Evolutionary conservation across 257 asterid species (phyloP).

Genomic region (Haberlea rhodopensis): DNA sequence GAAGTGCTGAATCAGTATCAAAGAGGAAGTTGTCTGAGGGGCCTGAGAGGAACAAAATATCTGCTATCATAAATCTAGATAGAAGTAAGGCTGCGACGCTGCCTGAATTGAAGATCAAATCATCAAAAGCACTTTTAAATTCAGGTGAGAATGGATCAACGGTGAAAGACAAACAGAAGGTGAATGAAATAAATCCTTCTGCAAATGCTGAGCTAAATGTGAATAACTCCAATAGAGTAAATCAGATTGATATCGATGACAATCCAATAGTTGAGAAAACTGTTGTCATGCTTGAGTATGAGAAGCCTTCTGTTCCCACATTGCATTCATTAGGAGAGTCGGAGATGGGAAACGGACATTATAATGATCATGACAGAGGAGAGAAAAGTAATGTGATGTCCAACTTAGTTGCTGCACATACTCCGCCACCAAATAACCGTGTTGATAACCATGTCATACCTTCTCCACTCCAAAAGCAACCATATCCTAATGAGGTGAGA

Average conservation of each 20-base stretch:
- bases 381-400: constrained; percentile 33
- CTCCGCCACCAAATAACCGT: constrained; percentile 41
- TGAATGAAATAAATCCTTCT: constrained; percentile 41
- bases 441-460: constrained; percentile 35
- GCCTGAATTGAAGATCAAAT: constrained; percentile 77
- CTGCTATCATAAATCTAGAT: constrained; percentile 77
- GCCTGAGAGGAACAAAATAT: constrained; percentile 68
- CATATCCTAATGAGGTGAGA: constrained; percentile 49
- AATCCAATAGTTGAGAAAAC: too few relatives aligned
- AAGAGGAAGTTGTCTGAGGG: constrained; percentile 50
- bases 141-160: constrained; percentile 31
- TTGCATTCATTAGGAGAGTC: constrained; percentile 35
- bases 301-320: too few relatives aligned
- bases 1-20: constrained; percentile 55
- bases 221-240: constrained; percentile 28
- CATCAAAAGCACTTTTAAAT: constrained; percentile 39
- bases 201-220: constrained; percentile 36
- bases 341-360: constrained; percentile 26
- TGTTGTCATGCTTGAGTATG: too few relatives aligned
- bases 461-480: constrained; percentile 32
- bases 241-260: too few relatives aligned
- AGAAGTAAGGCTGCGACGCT: constrained; percentile 76
- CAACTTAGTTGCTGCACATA: constrained; percentile 37
- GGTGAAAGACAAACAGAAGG: constrained; percentile 28
- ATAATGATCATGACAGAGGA: constrained; percentile 27